phyloP scores from a whole-genome alignment of 352 stramenopile genomes.

The Phytophthora fragariae region DNA sequence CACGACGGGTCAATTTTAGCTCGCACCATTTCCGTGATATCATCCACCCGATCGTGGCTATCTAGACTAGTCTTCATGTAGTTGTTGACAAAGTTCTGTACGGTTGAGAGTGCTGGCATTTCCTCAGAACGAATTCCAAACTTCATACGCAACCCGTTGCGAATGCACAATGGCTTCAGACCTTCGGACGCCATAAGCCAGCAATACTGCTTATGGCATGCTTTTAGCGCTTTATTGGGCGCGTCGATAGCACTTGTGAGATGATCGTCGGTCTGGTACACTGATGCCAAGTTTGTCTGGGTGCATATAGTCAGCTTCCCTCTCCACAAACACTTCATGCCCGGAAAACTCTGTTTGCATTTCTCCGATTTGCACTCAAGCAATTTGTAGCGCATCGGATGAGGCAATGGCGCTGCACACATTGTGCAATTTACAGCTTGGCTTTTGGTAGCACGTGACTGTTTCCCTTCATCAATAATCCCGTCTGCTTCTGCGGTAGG shows the following conservation, averaged over 20 bases:
- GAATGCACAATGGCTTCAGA: constrained; percentile 6
- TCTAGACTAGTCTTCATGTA: not conserved
- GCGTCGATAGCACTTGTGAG: not conserved
- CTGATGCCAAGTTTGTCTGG: not conserved
- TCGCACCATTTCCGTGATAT: not conserved
- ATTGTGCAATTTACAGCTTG: not conserved
- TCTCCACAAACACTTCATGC: not conserved
- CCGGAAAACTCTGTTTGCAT: not conserved
- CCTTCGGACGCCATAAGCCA: not conserved
- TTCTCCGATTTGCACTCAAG: not conserved
- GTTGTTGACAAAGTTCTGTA: not conserved
- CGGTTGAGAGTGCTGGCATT: not conserved
- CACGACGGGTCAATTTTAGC: not conserved
- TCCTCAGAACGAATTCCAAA: not conserved
- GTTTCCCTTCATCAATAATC: not conserved
- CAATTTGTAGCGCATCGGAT: not conserved
- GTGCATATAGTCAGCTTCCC: not conserved
- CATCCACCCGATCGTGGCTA: not conserved
- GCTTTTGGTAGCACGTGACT: not conserved
- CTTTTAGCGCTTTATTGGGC: not conserved
- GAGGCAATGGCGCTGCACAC: not conserved
- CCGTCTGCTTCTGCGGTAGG: not conserved
- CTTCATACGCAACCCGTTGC: not conserved
- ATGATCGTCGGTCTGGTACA: not conserved
- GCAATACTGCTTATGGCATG: constrained; percentile 9